Evolutionary conservation across 2,329 filamentous ascomycete species (phyloP), one percentile per base, ranked within the genome.

Genomic region (Fusarium hainanense): DNA sequence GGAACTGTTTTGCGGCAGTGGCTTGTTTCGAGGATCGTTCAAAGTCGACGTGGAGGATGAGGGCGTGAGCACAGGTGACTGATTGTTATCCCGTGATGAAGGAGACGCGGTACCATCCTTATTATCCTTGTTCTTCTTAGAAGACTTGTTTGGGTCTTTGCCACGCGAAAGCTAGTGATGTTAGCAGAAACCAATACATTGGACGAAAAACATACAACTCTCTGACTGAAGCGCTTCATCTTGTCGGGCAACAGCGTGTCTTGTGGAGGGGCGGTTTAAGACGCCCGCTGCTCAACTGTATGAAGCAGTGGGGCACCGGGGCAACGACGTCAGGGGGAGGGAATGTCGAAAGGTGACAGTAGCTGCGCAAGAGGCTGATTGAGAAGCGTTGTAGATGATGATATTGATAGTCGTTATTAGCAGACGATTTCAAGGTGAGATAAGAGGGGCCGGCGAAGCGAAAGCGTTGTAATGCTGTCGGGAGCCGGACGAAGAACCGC

Each of bases 211-310:
- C 93, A 87, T 89, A 97, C 94, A 87, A 98, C 94, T 92, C 93
- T 93, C 87, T 97, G 93, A 84, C 94, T 92, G 83, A 98, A 97
- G 81, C 93, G 92, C 86, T 97, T 98, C 95, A 98, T 98, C 83
- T 87, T 92, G 82, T 82, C 82, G 71, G 71, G 68, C 70, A 69
- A 75, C 69, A 72, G 71, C 57, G 67, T 73, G 64, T 58, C 60
- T 65, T 63, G 63, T 69, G 68, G 70, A 74, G 74, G 70, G 73
- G 72, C 59, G 69, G 73, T 65, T 74, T 43, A 57, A 67, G 73
- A 71, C 72, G 70, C 71, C 73, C 72, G 72, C 72, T 70, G 71
- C 63, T 74, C 63, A 62, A 68, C 62, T 69, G 52, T 70, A 68
- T 51, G 61, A 73, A 60, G 63, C 73, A 71, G 72, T 75, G 72